Percentiles rank a stretch among this genome's conserved stretches.
These are phyloP conservation scores for Leccinum aurantiacum DNA, from an alignment of 768 basidiomycete genomes.

Conservation along the genomic window DNA sequence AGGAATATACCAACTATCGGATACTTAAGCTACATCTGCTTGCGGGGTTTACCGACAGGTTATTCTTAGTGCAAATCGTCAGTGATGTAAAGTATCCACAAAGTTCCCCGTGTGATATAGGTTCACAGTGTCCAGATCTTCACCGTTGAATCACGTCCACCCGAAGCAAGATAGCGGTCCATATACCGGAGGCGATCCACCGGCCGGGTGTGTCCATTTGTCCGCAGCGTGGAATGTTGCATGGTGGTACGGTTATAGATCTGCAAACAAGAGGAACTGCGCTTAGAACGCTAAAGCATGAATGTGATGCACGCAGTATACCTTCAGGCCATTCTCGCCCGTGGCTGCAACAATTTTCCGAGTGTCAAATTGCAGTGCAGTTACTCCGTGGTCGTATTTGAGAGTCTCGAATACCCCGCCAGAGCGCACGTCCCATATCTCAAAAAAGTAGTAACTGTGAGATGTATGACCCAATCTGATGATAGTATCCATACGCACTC, in stretches of 20 bases:
- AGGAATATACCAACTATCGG: too few relatives aligned
- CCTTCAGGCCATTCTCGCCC: slow-evolving; percentile 93
- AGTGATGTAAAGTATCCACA: slow-evolving; percentile 16
- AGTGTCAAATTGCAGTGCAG: slow-evolving; percentile 90
- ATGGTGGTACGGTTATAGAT: slow-evolving; percentile 93
- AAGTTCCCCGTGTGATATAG: slow-evolving; percentile 5
- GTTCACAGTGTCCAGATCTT: slow-evolving; percentile 91
- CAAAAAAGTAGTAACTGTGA: slow-evolving; percentile 3
- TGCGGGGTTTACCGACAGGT: slow-evolving; percentile 20
- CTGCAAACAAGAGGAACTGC: slow-evolving; percentile 37
- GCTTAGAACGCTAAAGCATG: background rate
- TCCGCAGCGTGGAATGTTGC: slow-evolving; percentile 79
- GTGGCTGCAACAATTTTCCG: slow-evolving; percentile 90
- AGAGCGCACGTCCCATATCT: slow-evolving; percentile 97
- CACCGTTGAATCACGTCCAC: slow-evolving; percentile 80
- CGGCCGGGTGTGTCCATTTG: slow-evolving; percentile 93
- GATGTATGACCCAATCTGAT: background rate
- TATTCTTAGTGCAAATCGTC: slow-evolving; percentile 18
- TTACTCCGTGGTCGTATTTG: slow-evolving; percentile 87
- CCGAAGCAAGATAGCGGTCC: slow-evolving; percentile 92
- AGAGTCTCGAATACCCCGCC: slow-evolving; percentile 88
- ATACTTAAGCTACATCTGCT: slow-evolving; percentile 26
- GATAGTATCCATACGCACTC: slow-evolving; percentile 49
- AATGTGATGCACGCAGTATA: slow-evolving; percentile 31
- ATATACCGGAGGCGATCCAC: slow-evolving; percentile 90